Conservation (phyloP, 768 basidiomycete species). For the Macrolepiota dolichaula region DNA sequence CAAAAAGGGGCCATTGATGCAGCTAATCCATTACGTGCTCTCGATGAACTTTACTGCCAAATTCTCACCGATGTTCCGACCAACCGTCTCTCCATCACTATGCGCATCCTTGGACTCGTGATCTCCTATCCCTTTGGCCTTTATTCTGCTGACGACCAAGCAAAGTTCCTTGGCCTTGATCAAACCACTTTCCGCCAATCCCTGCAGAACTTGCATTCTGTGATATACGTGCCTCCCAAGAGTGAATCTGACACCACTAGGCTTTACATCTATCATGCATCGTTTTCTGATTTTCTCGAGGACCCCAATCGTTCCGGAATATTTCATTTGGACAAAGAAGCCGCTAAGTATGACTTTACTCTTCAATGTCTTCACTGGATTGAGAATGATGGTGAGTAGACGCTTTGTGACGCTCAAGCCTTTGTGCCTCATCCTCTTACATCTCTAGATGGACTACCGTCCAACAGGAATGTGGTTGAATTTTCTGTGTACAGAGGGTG, state of each 20-base stretch:
- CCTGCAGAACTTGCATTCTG: background rate
- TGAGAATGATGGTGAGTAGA: no score
- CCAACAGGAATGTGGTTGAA: no score
- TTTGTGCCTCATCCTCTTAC: no score
- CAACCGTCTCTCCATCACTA: background rate
- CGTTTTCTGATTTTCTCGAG: background rate
- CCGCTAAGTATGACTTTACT: no score
- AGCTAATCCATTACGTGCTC: background rate
- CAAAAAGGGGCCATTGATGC: no score
- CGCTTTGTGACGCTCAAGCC: no score
- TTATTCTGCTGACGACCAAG: background rate
- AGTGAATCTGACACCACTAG: background rate
- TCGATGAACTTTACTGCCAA: constrained; percentile 1
- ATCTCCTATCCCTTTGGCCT: background rate
- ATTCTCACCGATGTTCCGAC: background rate
- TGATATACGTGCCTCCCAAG: background rate
- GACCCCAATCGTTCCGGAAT: no score
- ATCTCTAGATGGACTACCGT: no score
- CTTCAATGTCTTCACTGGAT: background rate
- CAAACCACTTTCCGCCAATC: background rate
- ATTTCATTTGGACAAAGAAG: no score
- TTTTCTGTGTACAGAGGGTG: no score
- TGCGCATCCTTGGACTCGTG: constrained; percentile 2
- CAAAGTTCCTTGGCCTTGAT: background rate
- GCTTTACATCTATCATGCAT: background rate